Evolutionary conservation across 2,329 filamentous ascomycete species (phyloP).

Genomic region (Ophiocordyceps sinensis): DNA sequence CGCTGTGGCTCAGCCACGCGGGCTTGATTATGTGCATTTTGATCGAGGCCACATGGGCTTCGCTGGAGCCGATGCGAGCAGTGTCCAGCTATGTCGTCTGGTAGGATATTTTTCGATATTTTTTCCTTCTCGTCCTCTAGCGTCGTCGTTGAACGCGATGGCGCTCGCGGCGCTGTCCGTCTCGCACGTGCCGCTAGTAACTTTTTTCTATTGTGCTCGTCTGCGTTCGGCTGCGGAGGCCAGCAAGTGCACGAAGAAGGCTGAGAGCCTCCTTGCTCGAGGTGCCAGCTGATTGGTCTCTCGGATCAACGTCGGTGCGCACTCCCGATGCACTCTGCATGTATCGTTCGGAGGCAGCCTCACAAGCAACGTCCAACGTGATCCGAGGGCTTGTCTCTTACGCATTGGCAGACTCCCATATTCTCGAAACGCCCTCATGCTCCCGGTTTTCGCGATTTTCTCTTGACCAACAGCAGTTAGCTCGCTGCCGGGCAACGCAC

Average conservation of each 20-base stretch:
- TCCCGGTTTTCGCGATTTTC: no score
- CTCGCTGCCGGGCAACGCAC: no score
- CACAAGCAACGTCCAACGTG: no score
- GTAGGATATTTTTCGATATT: neutral
- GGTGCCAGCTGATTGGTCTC: neutral
- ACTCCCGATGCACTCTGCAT: no score
- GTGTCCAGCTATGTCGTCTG: neutral
- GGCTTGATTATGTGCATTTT: conserved; percentile 83
- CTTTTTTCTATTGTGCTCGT: neutral
- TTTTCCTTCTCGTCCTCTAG: neutral
- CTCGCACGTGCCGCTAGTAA: neutral
- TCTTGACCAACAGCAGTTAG: no score
- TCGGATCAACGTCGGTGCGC: neutral
- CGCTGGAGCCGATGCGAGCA: neutral
- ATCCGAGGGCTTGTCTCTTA: no score
- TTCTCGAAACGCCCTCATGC: no score
- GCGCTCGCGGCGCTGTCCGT: neutral
- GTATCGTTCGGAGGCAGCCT: no score
- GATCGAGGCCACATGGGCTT: conserved; percentile 5
- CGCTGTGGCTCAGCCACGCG: conserved; percentile 88
- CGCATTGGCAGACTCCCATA: no score
- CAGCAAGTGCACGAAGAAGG: neutral
- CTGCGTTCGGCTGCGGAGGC: neutral
- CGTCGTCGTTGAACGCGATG: neutral
- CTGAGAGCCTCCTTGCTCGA: neutral